Conservation (phyloP, 768 basidiomycete genomes). For the Botryobasidium botryosum region DNA sequence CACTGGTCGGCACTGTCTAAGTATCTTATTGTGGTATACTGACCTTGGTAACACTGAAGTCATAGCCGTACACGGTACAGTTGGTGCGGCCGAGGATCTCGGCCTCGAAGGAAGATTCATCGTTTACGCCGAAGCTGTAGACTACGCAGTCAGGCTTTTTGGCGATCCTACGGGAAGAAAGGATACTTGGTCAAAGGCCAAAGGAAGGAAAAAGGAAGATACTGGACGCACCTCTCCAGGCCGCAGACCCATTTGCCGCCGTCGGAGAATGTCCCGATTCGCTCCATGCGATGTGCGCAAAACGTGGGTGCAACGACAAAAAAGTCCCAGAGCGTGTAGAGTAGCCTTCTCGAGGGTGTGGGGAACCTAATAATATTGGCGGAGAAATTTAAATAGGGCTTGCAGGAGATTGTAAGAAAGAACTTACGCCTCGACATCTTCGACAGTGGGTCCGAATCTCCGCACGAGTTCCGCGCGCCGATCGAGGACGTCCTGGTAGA, state of each 20-base stretch:
- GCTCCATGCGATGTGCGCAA: conserved; percentile 6
- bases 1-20: not conserved
- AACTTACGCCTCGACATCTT: conserved; percentile 6
- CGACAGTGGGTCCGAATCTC: not conserved
- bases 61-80: conserved; percentile 11
- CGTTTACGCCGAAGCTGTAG: conserved; percentile 10
- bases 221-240: not conserved
- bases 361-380: not conserved
- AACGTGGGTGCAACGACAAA: no score
- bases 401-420: not conserved
- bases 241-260: conserved; percentile 12
- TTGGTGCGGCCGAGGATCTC: conserved; percentile 9
- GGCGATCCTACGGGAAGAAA: not conserved
- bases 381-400: not conserved
- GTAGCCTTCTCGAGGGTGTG: no score
- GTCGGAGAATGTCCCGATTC: conserved; percentile 9
- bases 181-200: not conserved
- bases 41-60: conserved; percentile 9
- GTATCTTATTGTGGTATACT: not conserved
- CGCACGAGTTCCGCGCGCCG: conserved; percentile 3
- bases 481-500: conserved; percentile 3
- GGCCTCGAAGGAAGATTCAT: conserved; percentile 12
- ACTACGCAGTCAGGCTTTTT: conserved; percentile 9
- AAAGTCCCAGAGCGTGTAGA: conserved; percentile 13
- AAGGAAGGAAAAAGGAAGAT: not conserved